Base-by-base conservation (phyloP, 257 asterid genomes). In the Solanum dulcamara region DNA sequence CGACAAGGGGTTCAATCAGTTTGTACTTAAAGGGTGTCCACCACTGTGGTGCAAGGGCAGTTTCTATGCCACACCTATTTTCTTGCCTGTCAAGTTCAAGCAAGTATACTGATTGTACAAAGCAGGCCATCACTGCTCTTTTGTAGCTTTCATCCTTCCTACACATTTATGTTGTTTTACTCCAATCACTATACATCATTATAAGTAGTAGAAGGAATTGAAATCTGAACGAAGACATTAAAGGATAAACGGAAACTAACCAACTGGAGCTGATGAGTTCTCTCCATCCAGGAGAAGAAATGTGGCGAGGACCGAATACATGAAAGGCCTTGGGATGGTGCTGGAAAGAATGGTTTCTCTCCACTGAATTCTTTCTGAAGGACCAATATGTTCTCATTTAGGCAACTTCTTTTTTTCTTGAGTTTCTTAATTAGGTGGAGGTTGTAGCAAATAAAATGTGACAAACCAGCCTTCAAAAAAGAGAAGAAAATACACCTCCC, bases 21-120 rank as follows among this genome's bases (percentile, higher is more conserved):
- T 88, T 93, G 95, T 93, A 93, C 92, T 94, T 94, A 85, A 93
- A 94, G 0, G 95, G 95, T n/a, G 70, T 93, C 98, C 94, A 93
- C 98, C 98, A 94, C 83, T 94, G 91, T 12, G 95, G 94, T 64
- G 98, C 98, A 6, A 94, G 95, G 42, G 93, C 95, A 6, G 84
- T 89, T 28, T 90, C 93, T 5, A 55, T 32, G 71, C 71, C 22
- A 0, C 68, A 84, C 86, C 94, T 79, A 87, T 89, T 89, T 86
- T 94, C 98, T 89, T 94, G 97, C 17, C 95, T 84, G 88, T 94
- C 98, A 22, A 94, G 92, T 74, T 94, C 98, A 1, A 94, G 92
- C 85, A 94, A 87, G 92, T 94, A 94, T 2, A 91, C 93, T 28
- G 97, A 93, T 89, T 92, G 95, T 32, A 94, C 92, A 22, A 94